Conservation (phyloP, 2,329 filamentous ascomycete species). For the Exserohilum rostratum region DNA sequence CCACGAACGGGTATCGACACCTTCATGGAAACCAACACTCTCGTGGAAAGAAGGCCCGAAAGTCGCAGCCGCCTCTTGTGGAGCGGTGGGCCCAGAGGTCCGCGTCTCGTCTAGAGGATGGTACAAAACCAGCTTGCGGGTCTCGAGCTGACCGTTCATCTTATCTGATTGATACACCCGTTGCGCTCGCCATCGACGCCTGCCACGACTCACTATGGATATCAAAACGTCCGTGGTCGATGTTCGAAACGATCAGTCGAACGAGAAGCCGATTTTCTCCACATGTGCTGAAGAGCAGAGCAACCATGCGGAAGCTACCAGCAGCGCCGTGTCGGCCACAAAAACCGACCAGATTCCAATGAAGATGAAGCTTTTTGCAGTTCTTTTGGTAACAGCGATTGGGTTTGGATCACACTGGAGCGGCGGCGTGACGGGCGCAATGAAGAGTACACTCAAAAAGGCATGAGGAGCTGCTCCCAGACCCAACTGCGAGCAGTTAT, state of each 20-base stretch:
- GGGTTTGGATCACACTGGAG: conserved; percentile 67
- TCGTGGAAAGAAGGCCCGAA: background rate
- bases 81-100: background rate
- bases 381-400: conserved; percentile 60
- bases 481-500: background rate
- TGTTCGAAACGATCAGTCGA: background rate
- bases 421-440: conserved; percentile 64
- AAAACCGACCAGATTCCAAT: conserved; percentile 18
- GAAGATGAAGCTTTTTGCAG: conserved; percentile 49
- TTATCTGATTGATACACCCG: background rate
- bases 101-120: background rate
- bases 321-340: conserved; percentile 11
- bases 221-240: background rate
- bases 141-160: background rate
- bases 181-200: background rate
- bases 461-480: background rate
- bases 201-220: background rate
- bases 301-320: conserved; percentile 6
- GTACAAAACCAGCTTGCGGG: background rate
- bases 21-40: background rate
- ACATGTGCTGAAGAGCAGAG: background rate
- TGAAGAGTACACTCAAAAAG: conserved; percentile 68
- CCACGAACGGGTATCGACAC: background rate
- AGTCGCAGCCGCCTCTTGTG: background rate
- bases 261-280: background rate